Evolutionary conservation across 2,329 filamentous ascomycete genomes (phyloP), one percentile per base, ranked within the genome.

Genomic region (Phyllosticta citriasiana): DNA sequence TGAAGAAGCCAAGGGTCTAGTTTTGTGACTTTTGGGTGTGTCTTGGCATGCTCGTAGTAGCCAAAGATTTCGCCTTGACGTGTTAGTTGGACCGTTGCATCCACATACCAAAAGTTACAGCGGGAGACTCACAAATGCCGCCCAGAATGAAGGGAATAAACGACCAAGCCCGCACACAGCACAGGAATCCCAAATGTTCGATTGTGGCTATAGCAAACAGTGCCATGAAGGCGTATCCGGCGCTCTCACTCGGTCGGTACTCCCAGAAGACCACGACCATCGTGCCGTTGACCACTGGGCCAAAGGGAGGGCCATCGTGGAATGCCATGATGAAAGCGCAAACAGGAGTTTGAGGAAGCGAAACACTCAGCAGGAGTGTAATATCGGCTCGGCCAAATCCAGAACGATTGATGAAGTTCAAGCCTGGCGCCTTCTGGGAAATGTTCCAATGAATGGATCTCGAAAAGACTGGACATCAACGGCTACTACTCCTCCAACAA

Each of bases 71-170:
- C 79, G 63, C 81, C 79, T 82, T 55, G 2, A 47, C 12, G 5
- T 56, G 47, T 59, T 19, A 55, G 60, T 19, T n/a, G 4, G 10
- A 25, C 47, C 40, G 22, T 24, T 5, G 22, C 51, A 47, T 24
- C 24, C 1, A 33, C 16, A 19, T 22, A 22, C 14, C 25, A 26
- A 35, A 12, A 40, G 8, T 8, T 7, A 40, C 7, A 14, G 33
- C 33, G 10, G 33, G 8, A 40, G 53, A 69, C 71, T 62, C 71
- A 82, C 79, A 80, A n/a, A 77, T 59, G 22, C 78, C 77, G 19
- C 80, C 80, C 19, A 83, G 69, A 4, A 79, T 64, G 55, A 83
- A 78, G 0, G 80, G 77, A 2, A 79, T 77, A 65, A 81, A 78
- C 67, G 79, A 82, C 77, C 78, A 82, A 1, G 77, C 76, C 30